Percentiles rank a stretch among this genome's conserved stretches.
These are phyloP conservation scores for Apium graveolens DNA, from an alignment of 129 eudicot genomes.

Conservation along the genomic window DNA sequence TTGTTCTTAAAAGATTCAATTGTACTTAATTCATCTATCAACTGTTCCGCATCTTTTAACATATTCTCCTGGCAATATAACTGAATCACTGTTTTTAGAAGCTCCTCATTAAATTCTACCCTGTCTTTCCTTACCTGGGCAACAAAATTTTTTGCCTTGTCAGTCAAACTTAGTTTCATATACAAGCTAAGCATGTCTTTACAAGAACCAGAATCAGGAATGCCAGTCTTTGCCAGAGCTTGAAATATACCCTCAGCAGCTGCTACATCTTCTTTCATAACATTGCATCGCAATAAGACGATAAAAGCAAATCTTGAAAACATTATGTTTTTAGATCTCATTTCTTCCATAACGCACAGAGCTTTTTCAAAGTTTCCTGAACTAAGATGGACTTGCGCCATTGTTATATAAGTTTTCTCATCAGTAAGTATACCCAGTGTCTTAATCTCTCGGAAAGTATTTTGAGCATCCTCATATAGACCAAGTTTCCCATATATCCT, in stretches of 20 bases:
- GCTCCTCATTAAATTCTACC: conserved; percentile 69
- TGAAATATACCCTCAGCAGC: conserved; percentile 57
- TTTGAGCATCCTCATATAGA: conserved; percentile 68
- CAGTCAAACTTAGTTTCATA: conserved; percentile 42
- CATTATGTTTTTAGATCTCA: conserved; percentile 42
- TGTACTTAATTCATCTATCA: conserved; percentile 42
- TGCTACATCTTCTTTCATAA: conserved; percentile 52
- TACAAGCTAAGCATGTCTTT: conserved; percentile 58
- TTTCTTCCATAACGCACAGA: conserved; percentile 42
- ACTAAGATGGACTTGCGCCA: conserved; percentile 88
- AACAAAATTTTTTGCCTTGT: conserved; percentile 55
- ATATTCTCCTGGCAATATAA: conserved; percentile 60
- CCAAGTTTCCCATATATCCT: conserved; percentile 94
- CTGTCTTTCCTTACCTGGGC: conserved; percentile 45
- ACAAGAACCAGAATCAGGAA: conserved; percentile 61
- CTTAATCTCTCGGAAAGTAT: conserved; percentile 59
- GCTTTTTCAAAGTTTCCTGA: conserved; percentile 53
- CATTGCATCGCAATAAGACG: conserved; percentile 69
- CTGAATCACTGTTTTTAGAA: conserved; percentile 51
- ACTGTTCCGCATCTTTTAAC: conserved; percentile 50
- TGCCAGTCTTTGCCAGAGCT: conserved; percentile 63
- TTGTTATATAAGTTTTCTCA: conserved; percentile 71
- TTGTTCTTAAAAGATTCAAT: conserved; percentile 30
- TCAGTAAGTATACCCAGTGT: conserved; percentile 59
- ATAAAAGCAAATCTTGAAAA: conserved; percentile 63